These are phyloP conservation scores for Backusella psychrophila DNA, from an alignment of 192 early-diverging fungal genomes.

Conservation along the genomic window DNA sequence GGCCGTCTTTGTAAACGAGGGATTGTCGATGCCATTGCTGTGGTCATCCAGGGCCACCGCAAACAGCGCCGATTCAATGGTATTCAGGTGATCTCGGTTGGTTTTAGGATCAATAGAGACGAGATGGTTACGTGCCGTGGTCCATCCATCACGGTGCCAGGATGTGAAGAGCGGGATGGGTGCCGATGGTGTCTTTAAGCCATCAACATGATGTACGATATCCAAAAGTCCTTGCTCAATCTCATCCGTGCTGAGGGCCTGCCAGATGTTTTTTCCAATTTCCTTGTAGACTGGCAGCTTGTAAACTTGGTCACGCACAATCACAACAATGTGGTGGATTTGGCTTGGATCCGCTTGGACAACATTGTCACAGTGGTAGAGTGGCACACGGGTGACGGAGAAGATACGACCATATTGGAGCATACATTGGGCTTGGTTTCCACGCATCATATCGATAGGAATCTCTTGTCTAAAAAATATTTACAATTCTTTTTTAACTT, in stretches of 20 bases:
- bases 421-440: constrained; percentile 76
- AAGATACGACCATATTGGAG: constrained; percentile 78
- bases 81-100: constrained; percentile 58
- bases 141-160: constrained; percentile 83
- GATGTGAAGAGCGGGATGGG: constrained; percentile 73
- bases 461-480: constrained; percentile 42
- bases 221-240: constrained; percentile 51
- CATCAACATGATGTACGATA: background rate
- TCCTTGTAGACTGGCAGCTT: constrained; percentile 64
- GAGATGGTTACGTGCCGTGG: constrained; percentile 66
- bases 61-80: constrained; percentile 76
- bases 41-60: constrained; percentile 76
- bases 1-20: constrained; percentile 40
- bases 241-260: constrained; percentile 57
- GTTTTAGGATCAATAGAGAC: constrained; percentile 46
- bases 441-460: constrained; percentile 61
- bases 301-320: constrained; percentile 80
- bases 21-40: constrained; percentile 33
- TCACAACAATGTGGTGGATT: constrained; percentile 60
- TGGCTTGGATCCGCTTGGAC: constrained; percentile 46
- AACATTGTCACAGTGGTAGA: constrained; percentile 70
- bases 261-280: constrained; percentile 46
- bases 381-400: constrained; percentile 82
- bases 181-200: constrained; percentile 37
- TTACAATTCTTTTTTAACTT: background rate